phyloP scores from a whole-genome alignment of 805 yeast genomes.

The Kregervanrija delftensis region DNA sequence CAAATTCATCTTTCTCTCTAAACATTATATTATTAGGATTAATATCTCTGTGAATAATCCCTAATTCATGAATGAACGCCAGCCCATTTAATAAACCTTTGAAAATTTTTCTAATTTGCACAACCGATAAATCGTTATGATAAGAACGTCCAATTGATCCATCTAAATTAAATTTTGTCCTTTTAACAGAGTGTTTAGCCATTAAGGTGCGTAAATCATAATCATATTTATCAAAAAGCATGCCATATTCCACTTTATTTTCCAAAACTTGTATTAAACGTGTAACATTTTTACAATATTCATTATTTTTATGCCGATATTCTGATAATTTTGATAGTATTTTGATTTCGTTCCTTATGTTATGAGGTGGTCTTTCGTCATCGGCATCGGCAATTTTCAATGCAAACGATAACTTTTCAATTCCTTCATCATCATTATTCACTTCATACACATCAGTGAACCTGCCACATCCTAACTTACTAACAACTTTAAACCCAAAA shows the following conservation, averaged over 20 bases:
- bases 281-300: conserved; percentile 10
- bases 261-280: conserved; percentile 10
- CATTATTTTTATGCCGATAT: conserved; percentile 15
- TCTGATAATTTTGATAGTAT: conserved; percentile 34
- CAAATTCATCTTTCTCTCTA: conserved; percentile 14
- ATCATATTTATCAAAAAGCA: conserved; percentile 36
- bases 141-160: conserved; percentile 10
- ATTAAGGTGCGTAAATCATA: conserved; percentile 31
- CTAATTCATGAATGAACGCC: conserved; percentile 58
- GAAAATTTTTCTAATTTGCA: conserved; percentile 25
- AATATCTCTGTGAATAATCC: conserved; percentile 65
- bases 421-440: not conserved
- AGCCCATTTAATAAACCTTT: conserved; percentile 40
- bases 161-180: conserved; percentile 14
- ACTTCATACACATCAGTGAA: conserved; percentile 33
- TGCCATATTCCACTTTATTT: conserved; percentile 28
- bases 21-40: conserved; percentile 61
- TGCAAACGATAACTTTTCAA: conserved; percentile 25
- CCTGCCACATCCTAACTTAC: conserved; percentile 35
- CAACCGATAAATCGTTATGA: conserved; percentile 12
- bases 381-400: conserved; percentile 43
- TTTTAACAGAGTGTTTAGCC: conserved; percentile 26
- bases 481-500: conserved; percentile 12
- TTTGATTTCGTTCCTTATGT: conserved; percentile 37
- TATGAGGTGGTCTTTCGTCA: conserved; percentile 49